Base-by-base conservation (phyloP, 805 yeast species). In the Monosporozyma aquatica region DNA sequence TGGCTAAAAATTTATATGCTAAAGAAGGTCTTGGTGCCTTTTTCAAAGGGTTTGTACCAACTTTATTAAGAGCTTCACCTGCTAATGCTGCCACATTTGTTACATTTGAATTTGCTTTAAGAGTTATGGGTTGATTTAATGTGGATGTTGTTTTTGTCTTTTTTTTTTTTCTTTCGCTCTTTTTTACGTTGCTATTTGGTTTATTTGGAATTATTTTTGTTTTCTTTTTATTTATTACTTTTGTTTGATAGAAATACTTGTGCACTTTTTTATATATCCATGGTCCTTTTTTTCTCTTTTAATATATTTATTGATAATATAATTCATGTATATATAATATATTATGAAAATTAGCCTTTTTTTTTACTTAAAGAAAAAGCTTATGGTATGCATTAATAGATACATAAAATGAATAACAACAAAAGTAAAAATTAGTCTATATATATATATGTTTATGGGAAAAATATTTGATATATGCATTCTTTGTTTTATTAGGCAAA, bases 31-130 rank as follows among this genome's bases (percentile, higher is more conserved):
- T 78, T 21, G 70, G 70, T 48, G 95, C 95, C 0, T 83, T 92
- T 56, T 84, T 85, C 66, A 81, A 81, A 65, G 99, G 99, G 1
- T 89, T 94, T 59, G 64, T 78, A 15, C 97, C 98, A 29, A 89
- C 97, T 0, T 76, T 92, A 49, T 68, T 92, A 49, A 82, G 99
- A 66, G 97, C 99, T 39, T 95, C 95, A 3, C 98, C 98, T 1
- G 98, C 94, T 3, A 94, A 92, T 60, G 99, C 95, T 33, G 95
- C 94, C 24, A 94, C 98, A 0, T 92, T 92, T 66, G 82, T 87
- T 35, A 87, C 94, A 2, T 92, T 92, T 61, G 99, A 92, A 64
- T 65, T 82, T 40, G 84, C 95, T 4, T 82, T 89, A 83, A 77
- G 95, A 65, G 29, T 56, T 11, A 58, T 78, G 65, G 76, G 75